Base-by-base conservation (phyloP, 2,329 filamentous ascomycete species). In the Exophiala calicioides region DNA sequence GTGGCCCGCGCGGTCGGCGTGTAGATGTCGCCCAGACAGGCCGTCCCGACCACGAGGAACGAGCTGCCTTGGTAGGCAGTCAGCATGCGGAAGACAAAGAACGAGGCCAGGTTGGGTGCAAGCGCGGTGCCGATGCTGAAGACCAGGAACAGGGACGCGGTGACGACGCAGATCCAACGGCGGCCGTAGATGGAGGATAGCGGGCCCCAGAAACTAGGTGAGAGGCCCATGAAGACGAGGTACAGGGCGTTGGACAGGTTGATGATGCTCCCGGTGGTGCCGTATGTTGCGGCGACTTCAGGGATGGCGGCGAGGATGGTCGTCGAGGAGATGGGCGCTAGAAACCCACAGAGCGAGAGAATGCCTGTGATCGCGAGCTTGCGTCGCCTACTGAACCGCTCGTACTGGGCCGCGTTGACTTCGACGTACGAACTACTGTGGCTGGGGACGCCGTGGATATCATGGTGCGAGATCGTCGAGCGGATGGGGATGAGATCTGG, bases 211-310 rank as follows among this genome's bases (percentile, higher is more conserved):
- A 90, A 77, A 7, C 82, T 76, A 1, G 85, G 81, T 10, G 77
- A 79, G 3, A 88, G 45, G 0, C 84, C 86, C 85, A 90, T 90
- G 57, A 84, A 82, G 3, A 84, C 65, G 71, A 88, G 77, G 57
- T 88, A 88, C n/a, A 85, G 66, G 0, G 86, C 86, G 67, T 90
- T 91, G 60, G 79, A 84, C 33, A 86, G 66, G 61, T 88, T 87
- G 62, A 90, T 82, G 46, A 89, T 77, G 7, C 78, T 78, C 4
- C 82, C 84, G 0, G 79, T 85, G 0, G 84, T 88, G 29, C 71
- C 55, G 62, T 79, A 88, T 5, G 79, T 81, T 3, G 62, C 64
- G 1, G 85, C 85, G 4, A 91, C 82, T 64, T 91, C 86, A 1
- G 86, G 86, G 1, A 85, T 80, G 2, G 86, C 87, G 1, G 85